Evolutionary conservation across 192 early-diverging fungal genomes (phyloP).

Genomic region (Linnemannia zychae): DNA sequence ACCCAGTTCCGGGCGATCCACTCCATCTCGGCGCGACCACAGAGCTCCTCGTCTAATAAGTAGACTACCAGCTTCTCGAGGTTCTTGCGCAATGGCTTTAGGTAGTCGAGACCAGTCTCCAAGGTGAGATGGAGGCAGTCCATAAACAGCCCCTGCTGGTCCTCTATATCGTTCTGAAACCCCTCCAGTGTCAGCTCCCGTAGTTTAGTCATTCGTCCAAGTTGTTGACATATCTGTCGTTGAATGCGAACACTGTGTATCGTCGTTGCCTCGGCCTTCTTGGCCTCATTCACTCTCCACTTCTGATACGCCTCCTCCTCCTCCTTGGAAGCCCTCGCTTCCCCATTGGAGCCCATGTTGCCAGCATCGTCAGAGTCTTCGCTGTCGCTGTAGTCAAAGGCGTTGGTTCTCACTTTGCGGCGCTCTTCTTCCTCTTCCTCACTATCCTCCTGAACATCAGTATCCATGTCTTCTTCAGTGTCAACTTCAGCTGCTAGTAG

Average conservation of each 20-base stretch:
- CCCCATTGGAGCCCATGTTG: no score
- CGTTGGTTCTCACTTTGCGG: neutral
- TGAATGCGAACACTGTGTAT: neutral
- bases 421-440: neutral
- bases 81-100: constrained; percentile 17
- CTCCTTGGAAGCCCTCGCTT: neutral
- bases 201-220: neutral
- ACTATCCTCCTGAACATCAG: neutral
- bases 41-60: constrained; percentile 9
- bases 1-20: constrained; percentile 33
- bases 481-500: neutral
- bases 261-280: neutral
- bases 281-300: neutral
- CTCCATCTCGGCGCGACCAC: neutral
- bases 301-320: neutral
- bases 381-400: neutral
- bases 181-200: constrained; percentile 8
- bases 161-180: neutral
- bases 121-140: constrained; percentile 25
- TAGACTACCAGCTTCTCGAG: constrained; percentile 17
- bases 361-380: neutral
- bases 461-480: neutral
- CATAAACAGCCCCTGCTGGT: neutral
- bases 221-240: constrained; percentile 7
- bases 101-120: constrained; percentile 12